Conservation (phyloP, 495 filamentous ascomycete genomes). For the Friedmanniomyces endolithicus region DNA sequence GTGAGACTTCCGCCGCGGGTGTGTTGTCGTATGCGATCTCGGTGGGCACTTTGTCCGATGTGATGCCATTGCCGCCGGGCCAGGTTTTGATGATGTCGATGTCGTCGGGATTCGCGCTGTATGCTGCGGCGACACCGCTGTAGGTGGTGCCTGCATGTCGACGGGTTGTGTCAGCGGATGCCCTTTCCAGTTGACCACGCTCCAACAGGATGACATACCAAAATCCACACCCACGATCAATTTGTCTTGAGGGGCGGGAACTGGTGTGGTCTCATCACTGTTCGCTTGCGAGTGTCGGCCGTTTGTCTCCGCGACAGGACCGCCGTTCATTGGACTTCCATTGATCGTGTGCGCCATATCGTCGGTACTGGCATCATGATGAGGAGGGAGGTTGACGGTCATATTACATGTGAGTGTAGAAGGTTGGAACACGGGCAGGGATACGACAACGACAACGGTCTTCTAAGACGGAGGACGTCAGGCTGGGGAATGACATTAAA, state of each 20-base stretch:
- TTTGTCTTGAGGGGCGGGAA: slow-evolving; percentile 15
- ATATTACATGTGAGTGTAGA: background rate
- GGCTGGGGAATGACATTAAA: no score
- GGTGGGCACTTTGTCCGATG: slow-evolving; percentile 35
- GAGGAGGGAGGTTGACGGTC: slow-evolving; percentile 1
- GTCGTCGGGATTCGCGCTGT: slow-evolving; percentile 63
- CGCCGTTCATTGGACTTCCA: slow-evolving; percentile 4
- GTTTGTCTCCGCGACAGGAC: background rate
- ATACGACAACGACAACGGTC: no score
- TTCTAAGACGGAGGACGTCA: no score
- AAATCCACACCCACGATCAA: slow-evolving; percentile 33
- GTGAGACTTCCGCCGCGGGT: slow-evolving; percentile 4
- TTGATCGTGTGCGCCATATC: slow-evolving; percentile 2
- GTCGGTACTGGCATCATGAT: background rate
- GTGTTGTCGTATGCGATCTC: slow-evolving; percentile 31
- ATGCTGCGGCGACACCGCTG: slow-evolving; percentile 56
- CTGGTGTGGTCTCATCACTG: background rate
- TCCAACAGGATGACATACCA: background rate
- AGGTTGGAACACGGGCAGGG: no score
- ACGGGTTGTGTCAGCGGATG: background rate
- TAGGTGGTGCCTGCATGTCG: slow-evolving; percentile 27
- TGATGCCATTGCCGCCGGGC: slow-evolving; percentile 55
- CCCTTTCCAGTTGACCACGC: background rate
- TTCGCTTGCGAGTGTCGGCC: background rate
- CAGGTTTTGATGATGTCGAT: slow-evolving; percentile 72